A percentile compares a stretch with the other conserved stretches of the same genome.
Conservation (phyloP, 805 yeast genomes). For the Isabelozyma pseudorhagii region DNA sequence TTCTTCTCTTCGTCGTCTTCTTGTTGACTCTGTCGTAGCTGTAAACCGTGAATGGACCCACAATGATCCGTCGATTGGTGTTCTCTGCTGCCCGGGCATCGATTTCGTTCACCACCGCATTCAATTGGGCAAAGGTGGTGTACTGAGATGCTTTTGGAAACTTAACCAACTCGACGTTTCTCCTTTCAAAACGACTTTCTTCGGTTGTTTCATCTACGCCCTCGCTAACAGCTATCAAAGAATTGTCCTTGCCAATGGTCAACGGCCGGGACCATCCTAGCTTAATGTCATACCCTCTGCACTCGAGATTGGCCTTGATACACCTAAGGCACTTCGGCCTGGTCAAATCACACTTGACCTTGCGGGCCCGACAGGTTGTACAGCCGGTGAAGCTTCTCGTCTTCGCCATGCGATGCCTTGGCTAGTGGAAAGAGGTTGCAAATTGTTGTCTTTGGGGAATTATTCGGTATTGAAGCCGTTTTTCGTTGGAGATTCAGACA, state of each 20-base stretch:
- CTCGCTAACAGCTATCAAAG: constrained; percentile 12
- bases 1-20: not conserved
- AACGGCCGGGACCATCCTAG: constrained; percentile 46
- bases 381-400: constrained; percentile 49
- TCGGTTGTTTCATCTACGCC: constrained; percentile 12
- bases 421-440: not conserved
- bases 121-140: constrained; percentile 37
- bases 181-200: constrained; percentile 38
- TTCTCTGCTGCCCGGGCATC: constrained; percentile 12
- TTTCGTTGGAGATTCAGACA: no score
- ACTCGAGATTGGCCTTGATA: constrained; percentile 38
- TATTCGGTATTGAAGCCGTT: no score
- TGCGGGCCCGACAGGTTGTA: constrained; percentile 52
- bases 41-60: constrained; percentile 25
- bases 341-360: constrained; percentile 50
- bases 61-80: constrained; percentile 2
- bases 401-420: constrained; percentile 5
- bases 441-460: not conserved
- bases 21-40: not conserved
- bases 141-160: constrained; percentile 36
- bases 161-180: constrained; percentile 42
- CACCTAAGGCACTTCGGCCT: constrained; percentile 48
- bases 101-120: constrained; percentile 29
- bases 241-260: constrained; percentile 20
- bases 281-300: constrained; percentile 50